phyloP scores from a whole-genome alignment of 108 stramenopile genomes.

The Cyclotella kingstonii region DNA sequence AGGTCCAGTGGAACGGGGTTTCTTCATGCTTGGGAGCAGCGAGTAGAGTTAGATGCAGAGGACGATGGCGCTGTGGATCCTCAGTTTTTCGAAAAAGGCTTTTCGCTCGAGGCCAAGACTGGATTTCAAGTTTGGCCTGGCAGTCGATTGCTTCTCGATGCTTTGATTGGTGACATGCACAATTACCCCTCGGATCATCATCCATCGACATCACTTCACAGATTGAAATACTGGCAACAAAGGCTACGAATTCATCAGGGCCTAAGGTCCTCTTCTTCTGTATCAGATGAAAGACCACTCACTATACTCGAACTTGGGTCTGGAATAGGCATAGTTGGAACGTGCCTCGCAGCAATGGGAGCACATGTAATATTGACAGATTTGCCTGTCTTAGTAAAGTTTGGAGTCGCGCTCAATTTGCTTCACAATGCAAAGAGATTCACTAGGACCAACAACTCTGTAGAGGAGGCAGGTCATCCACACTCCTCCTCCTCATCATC shows the following conservation, averaged over 20 bases:
- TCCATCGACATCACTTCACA: background rate
- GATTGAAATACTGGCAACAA: conserved; percentile 17
- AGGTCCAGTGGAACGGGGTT: conserved; percentile 22
- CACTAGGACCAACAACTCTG: background rate
- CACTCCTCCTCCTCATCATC: background rate
- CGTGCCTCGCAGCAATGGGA: conserved; percentile 36
- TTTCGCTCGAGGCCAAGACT: conserved; percentile 47
- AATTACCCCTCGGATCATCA: background rate
- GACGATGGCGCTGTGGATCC: conserved; percentile 32
- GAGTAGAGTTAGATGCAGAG: background rate
- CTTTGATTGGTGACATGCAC: conserved; percentile 21
- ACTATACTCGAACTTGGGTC: conserved; percentile 31
- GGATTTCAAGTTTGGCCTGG: conserved; percentile 53
- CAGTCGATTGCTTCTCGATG: conserved; percentile 34
- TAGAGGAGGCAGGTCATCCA: background rate
- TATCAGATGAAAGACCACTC: background rate
- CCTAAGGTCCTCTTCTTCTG: no score
- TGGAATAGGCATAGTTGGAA: conserved; percentile 34
- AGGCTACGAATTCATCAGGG: conserved; percentile 6
- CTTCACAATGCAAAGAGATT: conserved; percentile 6
- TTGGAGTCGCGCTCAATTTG: conserved; percentile 31
- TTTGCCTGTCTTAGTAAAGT: conserved; percentile 23
- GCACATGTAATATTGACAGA: conserved; percentile 39
- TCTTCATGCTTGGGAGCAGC: conserved; percentile 9
- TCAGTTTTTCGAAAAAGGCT: conserved; percentile 43